Evolutionary conservation across 139 green algal genomes (phyloP), one percentile per base, ranked within the genome.

Genomic region (Nannochloris sp.): DNA sequence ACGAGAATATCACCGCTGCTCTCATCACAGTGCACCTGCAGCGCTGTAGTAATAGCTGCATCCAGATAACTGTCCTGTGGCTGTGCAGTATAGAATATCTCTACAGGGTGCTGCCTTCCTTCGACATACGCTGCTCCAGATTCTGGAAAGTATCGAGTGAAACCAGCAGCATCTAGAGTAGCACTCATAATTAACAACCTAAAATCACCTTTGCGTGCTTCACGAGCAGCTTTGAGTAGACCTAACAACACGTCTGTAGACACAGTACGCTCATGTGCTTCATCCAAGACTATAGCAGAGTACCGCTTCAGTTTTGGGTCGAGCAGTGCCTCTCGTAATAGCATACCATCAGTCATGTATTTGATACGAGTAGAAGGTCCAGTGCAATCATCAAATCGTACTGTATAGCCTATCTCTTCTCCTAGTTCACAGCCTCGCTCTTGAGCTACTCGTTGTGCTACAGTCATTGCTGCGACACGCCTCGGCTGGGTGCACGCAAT

Each of bases 281-380:
- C 93, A 65, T 98, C 93, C 53, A 99, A 70, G 30, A 99, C 82
- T 19, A 97, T 80, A 10, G 88, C 80, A 74, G 80, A 77, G 78
- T 96, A 96, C 15, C 74, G 59, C 0, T 35, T 54, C 12, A 98
- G 84, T 56, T 72, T 14, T 0, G 86, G 85, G 68, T 98, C 92
- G 4, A 86, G 19, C 36, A 98, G 72, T 6, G 89, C 86, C 69
- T 98, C 93, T 3, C 92, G 77, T 51, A 99, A 78, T 72, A 99
- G 80, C 88, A 99, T 92, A 27, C 93, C 93, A 61, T 99, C 93
- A 8, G 90, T 97, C 61, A 95, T 61, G 65, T 97, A 97, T 65
- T 90, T 91, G 51, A 95, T 89, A 24, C 66, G 35, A 1, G 86
- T 95, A 45, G 47, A 48, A 23, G 65, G 36, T 31, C 38, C 69